phyloP scores from a whole-genome alignment of 2,329 filamentous ascomycete genomes.

The Oidium heveae region DNA sequence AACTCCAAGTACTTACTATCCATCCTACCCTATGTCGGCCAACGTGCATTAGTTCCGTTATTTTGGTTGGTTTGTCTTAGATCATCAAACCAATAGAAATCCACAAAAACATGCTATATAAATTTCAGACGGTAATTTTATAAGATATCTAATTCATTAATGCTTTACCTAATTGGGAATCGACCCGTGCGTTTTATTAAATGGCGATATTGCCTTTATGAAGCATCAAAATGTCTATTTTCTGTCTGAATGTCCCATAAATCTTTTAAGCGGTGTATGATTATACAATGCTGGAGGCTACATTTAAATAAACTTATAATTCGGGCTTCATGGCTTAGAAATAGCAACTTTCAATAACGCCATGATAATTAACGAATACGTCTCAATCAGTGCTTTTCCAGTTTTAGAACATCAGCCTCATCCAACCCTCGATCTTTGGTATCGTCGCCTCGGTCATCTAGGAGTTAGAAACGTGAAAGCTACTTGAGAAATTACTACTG shows the following conservation, averaged over 20 bases:
- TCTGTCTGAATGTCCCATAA: background rate
- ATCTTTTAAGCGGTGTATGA: background rate
- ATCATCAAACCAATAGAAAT: too few species aligned
- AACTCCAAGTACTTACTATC: too few species aligned
- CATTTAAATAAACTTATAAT: background rate
- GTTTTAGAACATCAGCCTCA: background rate
- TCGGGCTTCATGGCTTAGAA: background rate
- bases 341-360: background rate
- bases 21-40: too few species aligned
- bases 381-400: background rate
- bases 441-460: background rate
- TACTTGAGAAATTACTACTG: background rate
- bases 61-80: too few species aligned
- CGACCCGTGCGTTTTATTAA: background rate
- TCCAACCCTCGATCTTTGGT: background rate
- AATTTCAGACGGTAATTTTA: too few species aligned
- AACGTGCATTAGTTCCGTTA: too few species aligned
- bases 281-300: background rate
- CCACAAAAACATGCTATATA: too few species aligned
- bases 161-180: too few species aligned
- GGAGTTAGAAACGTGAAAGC: background rate
- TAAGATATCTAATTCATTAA: too few species aligned
- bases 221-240: background rate
- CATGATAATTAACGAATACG: background rate
- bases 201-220: background rate